Base-by-base conservation (phyloP, 257 asterid genomes). In the Petunia axillaris region DNA sequence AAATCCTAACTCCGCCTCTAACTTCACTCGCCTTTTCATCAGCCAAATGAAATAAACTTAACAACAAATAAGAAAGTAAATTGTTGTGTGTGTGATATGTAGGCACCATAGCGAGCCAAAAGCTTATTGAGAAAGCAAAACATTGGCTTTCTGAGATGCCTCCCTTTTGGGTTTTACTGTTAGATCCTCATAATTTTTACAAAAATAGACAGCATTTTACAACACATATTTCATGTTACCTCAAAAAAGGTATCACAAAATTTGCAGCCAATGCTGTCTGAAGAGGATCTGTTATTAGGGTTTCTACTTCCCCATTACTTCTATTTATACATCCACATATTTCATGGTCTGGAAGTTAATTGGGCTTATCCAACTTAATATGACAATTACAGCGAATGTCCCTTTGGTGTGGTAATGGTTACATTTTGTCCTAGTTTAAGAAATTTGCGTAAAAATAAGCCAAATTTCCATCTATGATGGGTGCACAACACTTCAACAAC, bases 71-170 rank as follows among this genome's bases (percentile, higher is more conserved):
- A 59, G 3, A 59, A 2, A 59, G 4, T 6, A 8, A 25, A 16
- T 1, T 35, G 9, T 4, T 62, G 15, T 62, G 41, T 62, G 13
- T 7, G 9, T 35, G 36, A 25, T 60, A 37, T 63, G 78, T 73
- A 73, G 36, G 78, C 78, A 73, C 63, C 78, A 50, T 73, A 73
- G 78, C 62, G 78, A 73, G 78, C 78, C 78, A 73, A 50, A 52
- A 73, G 78, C 16, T 35, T 35, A 73, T 73, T 10, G 77, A 73
- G 0, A 25, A 46, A 36, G 37, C 62, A 50, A 13, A 50, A 73
- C 78, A 50, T 48, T 73, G 78, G 78, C 62, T 73, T 73, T 73
- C 78, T 73, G 78, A 50, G 63, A 73, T 73, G 78, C 78, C 62
- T 11, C 55, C 75, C 55, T 15, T 67, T 35, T 6, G 36, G 2